Conservation (phyloP, 805 yeast species). For the Saccharomycopsis guyanensis region DNA sequence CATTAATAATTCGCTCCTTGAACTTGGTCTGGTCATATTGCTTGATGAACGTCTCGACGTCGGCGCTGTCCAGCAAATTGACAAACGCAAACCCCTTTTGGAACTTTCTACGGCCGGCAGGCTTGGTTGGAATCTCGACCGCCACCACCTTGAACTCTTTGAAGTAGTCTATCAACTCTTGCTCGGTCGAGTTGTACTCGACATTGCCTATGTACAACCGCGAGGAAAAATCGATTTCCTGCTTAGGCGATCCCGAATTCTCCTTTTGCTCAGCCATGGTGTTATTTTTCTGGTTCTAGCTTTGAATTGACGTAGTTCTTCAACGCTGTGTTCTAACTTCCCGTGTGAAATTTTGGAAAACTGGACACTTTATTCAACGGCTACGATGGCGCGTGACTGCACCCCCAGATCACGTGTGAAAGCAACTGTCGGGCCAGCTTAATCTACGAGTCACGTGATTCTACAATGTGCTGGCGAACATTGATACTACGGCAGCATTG, state of each 20-base stretch:
- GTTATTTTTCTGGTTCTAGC: too few relatives aligned
- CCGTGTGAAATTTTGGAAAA: too few relatives aligned
- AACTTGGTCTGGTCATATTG: slow-evolving; percentile 36
- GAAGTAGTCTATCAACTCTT: slow-evolving; percentile 45
- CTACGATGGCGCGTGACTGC: too few relatives aligned
- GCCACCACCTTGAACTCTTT: slow-evolving; percentile 38
- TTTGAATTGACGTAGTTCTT: too few relatives aligned
- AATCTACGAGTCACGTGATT: too few relatives aligned
- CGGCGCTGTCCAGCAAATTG: slow-evolving; percentile 38
- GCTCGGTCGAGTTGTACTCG: slow-evolving; percentile 55
- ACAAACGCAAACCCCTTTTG: slow-evolving; percentile 56
- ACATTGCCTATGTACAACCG: slow-evolving; percentile 58
- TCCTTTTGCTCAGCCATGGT: not conserved
- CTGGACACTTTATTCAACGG: too few relatives aligned
- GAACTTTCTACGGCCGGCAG: slow-evolving; percentile 22
- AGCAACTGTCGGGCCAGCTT: too few relatives aligned
- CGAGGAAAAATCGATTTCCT: slow-evolving; percentile 27
- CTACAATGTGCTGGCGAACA: too few relatives aligned
- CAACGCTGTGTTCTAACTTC: too few relatives aligned
- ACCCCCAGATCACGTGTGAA: too few relatives aligned
- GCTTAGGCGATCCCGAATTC: not conserved
- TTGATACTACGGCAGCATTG: too few relatives aligned
- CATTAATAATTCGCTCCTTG: slow-evolving; percentile 41
- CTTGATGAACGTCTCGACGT: slow-evolving; percentile 37
- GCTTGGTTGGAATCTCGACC: slow-evolving; percentile 46